Percentiles rank a stretch among this genome's conserved stretches.
Evolutionary conservation across 768 basidiomycete genomes (phyloP).

Genomic region (Suillus subalutaceus): DNA sequence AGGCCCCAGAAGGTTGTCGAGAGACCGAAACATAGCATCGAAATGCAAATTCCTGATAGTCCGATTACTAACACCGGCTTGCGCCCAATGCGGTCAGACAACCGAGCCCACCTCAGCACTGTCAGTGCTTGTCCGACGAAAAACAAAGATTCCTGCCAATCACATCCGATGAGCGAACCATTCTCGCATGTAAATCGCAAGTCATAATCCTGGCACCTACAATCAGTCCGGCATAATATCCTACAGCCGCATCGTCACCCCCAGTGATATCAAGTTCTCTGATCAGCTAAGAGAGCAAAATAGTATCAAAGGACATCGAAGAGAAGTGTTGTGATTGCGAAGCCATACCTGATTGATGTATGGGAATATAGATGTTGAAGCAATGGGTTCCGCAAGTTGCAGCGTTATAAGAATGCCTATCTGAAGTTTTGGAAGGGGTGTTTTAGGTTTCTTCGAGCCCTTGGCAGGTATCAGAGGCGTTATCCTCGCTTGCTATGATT

Average conservation of each 20-base stretch:
- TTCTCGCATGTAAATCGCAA: neutral
- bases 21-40: constrained; percentile 63
- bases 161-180: neutral
- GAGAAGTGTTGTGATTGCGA: neutral
- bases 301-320: neutral
- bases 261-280: constrained; percentile 63
- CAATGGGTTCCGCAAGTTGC: constrained; percentile 50
- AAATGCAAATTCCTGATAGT: constrained; percentile 50
- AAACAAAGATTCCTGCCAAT: constrained; percentile 59
- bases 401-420: constrained; percentile 46
- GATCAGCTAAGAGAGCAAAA: constrained; percentile 48
- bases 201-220: constrained; percentile 38
- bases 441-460: constrained; percentile 27
- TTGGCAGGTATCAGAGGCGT: neutral
- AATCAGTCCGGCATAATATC: constrained; percentile 69
- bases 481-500: neutral
- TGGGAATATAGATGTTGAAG: constrained; percentile 49
- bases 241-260: constrained; percentile 64
- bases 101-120: constrained; percentile 63
- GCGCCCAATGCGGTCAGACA: constrained; percentile 63
- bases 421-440: constrained; percentile 49
- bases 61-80: constrained; percentile 62
- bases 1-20: constrained; percentile 57
- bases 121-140: constrained; percentile 60
- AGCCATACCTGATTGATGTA: constrained; percentile 50